Evolutionary conservation across 2,329 filamentous ascomycete genomes (phyloP), one percentile per base, ranked within the genome.

Genomic region (Aspergillus novofumigatus): DNA sequence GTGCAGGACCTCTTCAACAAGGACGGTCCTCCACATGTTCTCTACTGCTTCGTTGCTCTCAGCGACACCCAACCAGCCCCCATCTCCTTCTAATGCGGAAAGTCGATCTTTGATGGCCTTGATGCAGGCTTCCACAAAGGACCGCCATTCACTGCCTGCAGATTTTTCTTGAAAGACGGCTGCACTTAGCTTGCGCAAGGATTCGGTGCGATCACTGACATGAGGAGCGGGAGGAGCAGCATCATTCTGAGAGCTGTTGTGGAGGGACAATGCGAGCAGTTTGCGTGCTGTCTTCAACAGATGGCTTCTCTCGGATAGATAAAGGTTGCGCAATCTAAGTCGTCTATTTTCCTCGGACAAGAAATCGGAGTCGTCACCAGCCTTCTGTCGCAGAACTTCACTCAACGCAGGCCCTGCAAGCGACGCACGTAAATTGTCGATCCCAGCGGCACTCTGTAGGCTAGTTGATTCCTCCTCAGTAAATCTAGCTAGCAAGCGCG

Each of bases 391-490:
- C 57, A 76, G 61, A 52, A 75, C 66, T 52, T 68, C 71, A 49
- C 68, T 65, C 42, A 74, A 65, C 52, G 68, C 69, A 49, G 65
- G 70, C 49, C 65, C 75, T 75, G 23, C 83, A 75, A 62, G 84
- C 68, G 68, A 90, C 75, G 68, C 81, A 77, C 62, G 86, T 78
- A 69, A 82, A 70, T 85, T 87, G 57, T 83, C 83, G 28, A 85
- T 80, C 21, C 88, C 88, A 11, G 88, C 84, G 17, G 89, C 89
- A 66, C 89, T 88, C 66, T 89, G 86, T 49, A 95, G 77, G 66
- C 90, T 92, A 55, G 86, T 82, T 17, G 86, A 80, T 78, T 95
- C 91, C 65, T 94, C 90, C 49, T 87, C 86, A 0, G 90, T 91
- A 56, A 93, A 84, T 1, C 86, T 85, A 14, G 83, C 83, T 45